phyloP scores from a whole-genome alignment of 768 basidiomycete species.

The Mrakia gelida region DNA sequence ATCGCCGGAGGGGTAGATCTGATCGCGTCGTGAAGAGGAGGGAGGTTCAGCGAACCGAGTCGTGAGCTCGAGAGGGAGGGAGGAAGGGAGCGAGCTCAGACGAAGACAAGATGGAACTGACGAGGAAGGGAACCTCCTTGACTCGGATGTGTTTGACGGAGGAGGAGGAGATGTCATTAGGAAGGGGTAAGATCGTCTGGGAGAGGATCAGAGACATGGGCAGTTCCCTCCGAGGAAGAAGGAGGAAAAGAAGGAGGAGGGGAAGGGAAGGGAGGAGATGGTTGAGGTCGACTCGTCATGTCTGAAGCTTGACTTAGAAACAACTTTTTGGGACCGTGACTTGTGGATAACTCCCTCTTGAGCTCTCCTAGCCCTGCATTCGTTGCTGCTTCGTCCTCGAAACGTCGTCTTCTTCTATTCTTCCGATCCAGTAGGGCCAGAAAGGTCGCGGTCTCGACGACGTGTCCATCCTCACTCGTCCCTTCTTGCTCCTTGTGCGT shows the following conservation, averaged over 20 bases:
- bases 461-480: no score
- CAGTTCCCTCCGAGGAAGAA: neutral
- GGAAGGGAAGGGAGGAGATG: slow-evolving; percentile 3
- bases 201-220: neutral
- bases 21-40: neutral
- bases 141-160: neutral
- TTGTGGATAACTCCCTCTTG: no score
- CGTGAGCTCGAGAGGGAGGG: neutral
- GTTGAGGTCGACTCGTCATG: neutral
- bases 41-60: neutral
- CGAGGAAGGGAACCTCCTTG: neutral
- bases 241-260: neutral
- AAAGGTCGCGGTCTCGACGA: no score
- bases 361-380: no score
- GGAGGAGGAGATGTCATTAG: neutral
- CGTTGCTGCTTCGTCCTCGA: no score
- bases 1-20: slow-evolving; percentile 12
- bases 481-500: no score
- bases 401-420: no score
- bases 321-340: no score
- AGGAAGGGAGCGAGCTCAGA: neutral
- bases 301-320: no score
- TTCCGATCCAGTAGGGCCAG: no score
- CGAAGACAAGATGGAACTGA: neutral
- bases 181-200: slow-evolving; percentile 18